phyloP scores from a whole-genome alignment of 2,329 filamentous ascomycete species.

The Aspergillus candidus region DNA sequence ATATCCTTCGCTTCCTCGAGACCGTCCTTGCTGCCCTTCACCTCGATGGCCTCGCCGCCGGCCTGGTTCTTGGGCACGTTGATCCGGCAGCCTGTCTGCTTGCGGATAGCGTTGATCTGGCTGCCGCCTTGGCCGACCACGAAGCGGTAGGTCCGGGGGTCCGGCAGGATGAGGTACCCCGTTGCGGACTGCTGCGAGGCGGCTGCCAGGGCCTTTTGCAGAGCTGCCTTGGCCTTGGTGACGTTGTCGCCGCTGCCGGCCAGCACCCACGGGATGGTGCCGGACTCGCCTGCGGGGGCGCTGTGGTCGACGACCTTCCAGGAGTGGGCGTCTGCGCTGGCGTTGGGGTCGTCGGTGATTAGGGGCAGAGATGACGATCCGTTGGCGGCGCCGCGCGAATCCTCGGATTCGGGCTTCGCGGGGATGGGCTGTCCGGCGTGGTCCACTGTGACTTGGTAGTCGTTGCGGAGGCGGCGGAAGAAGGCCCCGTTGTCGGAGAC shows the following conservation, averaged over 20 bases:
- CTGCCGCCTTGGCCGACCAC: constrained; percentile 84
- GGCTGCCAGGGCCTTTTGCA: constrained; percentile 66
- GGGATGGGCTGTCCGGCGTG: constrained; percentile 77
- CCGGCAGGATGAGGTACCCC: constrained; percentile 83
- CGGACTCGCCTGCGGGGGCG: constrained; percentile 23
- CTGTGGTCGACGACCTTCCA: constrained; percentile 69
- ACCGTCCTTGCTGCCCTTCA: constrained; percentile 70
- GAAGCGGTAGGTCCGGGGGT: constrained; percentile 80
- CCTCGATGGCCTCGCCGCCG: constrained; percentile 77
- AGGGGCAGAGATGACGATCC: constrained; percentile 64
- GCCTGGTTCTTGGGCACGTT: constrained; percentile 80
- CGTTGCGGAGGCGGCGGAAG: constrained; percentile 82
- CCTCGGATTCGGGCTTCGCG: constrained; percentile 54
- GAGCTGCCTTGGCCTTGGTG: constrained; percentile 69
- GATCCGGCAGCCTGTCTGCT: constrained; percentile 88
- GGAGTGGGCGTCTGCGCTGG: constrained; percentile 62
- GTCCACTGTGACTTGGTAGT: constrained; percentile 84
- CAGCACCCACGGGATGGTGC: constrained; percentile 73
- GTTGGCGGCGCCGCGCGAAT: constrained; percentile 47
- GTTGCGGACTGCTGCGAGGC: constrained; percentile 50
- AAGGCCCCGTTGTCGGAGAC: constrained; percentile 81
- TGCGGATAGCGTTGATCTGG: constrained; percentile 88
- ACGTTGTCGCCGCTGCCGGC: constrained; percentile 72
- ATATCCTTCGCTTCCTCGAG: constrained; percentile 82
- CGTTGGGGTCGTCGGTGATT: constrained; percentile 78